These are phyloP conservation scores for Tylopilus felleus DNA, from an alignment of 768 basidiomycete genomes.

Conservation along the genomic window DNA sequence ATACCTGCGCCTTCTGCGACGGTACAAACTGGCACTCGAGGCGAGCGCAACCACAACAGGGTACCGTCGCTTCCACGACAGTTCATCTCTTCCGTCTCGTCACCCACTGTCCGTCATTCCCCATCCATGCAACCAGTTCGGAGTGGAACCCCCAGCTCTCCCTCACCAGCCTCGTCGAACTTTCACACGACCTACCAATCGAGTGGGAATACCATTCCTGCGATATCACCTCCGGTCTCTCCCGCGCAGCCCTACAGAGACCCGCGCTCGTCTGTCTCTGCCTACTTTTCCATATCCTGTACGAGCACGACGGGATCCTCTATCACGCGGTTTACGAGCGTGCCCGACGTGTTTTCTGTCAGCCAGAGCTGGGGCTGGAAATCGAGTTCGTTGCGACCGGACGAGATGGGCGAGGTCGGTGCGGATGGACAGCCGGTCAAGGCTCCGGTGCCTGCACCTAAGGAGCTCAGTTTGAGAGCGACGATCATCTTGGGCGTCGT, in stretches of 20 bases:
- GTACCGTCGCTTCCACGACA: constrained; percentile 31
- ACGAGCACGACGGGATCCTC: constrained; percentile 77
- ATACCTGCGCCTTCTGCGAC: constrained; percentile 72
- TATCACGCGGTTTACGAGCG: constrained; percentile 79
- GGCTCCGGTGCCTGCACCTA: constrained; percentile 29
- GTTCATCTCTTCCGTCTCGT: constrained; percentile 26
- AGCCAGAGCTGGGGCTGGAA: constrained; percentile 97
- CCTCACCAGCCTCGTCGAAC: constrained; percentile 22
- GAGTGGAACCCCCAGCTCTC: constrained; percentile 41
- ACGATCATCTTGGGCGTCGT: constrained; percentile 78
- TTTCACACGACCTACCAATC: constrained; percentile 23
- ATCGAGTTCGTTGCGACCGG: constrained; percentile 50
- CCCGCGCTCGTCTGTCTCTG: constrained; percentile 63
- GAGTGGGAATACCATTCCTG: constrained; percentile 30
- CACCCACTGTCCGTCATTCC: constrained; percentile 37
- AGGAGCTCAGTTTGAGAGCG: constrained; percentile 66
- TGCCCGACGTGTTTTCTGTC: constrained; percentile 80
- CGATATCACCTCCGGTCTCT: constrained; percentile 42
- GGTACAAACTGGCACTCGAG: constrained; percentile 26
- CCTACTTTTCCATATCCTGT: constrained; percentile 83
- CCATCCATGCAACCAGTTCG: constrained; percentile 46
- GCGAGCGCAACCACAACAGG: constrained; percentile 28
- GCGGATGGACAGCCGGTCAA: constrained; percentile 33
- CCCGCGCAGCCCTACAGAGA: constrained; percentile 75
- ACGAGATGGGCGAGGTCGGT: constrained; percentile 43